phyloP scores from a whole-genome alignment of 495 filamentous ascomycete species.

The Bryoglossum gracile region DNA sequence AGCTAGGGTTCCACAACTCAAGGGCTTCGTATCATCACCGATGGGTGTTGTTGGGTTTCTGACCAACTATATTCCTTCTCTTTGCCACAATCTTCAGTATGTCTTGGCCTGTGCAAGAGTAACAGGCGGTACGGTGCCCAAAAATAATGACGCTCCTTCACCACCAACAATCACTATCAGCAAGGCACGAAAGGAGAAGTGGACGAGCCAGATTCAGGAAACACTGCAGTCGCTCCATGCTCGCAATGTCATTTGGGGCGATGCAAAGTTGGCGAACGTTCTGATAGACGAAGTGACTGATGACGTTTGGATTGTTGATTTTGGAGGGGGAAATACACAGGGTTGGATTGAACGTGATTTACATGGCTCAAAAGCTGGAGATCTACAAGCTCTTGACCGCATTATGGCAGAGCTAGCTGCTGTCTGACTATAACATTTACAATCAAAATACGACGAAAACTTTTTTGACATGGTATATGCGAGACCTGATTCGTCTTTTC shows the following conservation, averaged over 20 bases:
- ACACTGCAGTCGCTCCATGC: constrained; percentile 26
- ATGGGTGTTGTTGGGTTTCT: constrained; percentile 1
- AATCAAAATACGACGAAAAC: background rate
- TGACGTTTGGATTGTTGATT: constrained; percentile 39
- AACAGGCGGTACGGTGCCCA: background rate
- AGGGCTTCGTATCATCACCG: background rate
- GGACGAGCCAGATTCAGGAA: constrained; percentile 12
- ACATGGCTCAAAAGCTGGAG: constrained; percentile 34
- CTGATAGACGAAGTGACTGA: constrained; percentile 34
- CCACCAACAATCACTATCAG: constrained; percentile 4
- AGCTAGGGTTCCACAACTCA: constrained; percentile 2
- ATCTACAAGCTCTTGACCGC: constrained; percentile 27
- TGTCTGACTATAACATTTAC: constrained; percentile 1
- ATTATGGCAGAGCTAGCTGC: constrained; percentile 4
- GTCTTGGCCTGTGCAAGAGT: constrained; percentile 4
- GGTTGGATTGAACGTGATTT: constrained; percentile 36
- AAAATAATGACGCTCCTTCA: background rate
- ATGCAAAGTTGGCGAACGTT: constrained; percentile 40
- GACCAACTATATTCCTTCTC: constrained; percentile 3
- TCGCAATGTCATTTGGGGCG: constrained; percentile 37
- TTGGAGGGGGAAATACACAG: constrained; percentile 39
- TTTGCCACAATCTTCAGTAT: constrained; percentile 5
- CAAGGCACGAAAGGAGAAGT: constrained; percentile 11
- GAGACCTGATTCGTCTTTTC: too few species aligned
- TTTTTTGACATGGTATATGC: too few species aligned